These are phyloP conservation scores for Penicillium fimorum DNA, from an alignment of 495 filamentous ascomycete genomes.

Conservation along the genomic window DNA sequence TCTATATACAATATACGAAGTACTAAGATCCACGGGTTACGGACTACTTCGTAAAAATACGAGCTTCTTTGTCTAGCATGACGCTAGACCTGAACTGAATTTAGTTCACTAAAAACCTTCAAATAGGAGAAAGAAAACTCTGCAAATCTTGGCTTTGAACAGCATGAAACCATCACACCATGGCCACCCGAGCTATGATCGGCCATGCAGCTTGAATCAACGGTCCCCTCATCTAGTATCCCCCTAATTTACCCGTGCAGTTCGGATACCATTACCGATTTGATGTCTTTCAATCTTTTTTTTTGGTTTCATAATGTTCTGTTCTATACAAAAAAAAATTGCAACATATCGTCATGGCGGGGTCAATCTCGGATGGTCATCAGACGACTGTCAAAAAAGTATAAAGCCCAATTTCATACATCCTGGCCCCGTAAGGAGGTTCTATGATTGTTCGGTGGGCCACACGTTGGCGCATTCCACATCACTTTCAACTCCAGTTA, in stretches of 20 bases:
- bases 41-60: neutral
- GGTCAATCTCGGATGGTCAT: slow-evolving; percentile 4
- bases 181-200: slow-evolving; percentile 15
- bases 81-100: slow-evolving; percentile 7
- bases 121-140: slow-evolving; percentile 12
- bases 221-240: neutral
- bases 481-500: slow-evolving; percentile 12
- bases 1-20: too few species aligned
- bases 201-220: slow-evolving; percentile 25
- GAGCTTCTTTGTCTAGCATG: slow-evolving; percentile 11
- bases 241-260: slow-evolving; percentile 28
- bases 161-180: slow-evolving; percentile 20
- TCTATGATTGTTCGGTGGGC: slow-evolving; percentile 13
- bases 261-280: slow-evolving; percentile 21
- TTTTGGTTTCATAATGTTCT: neutral
- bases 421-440: slow-evolving; percentile 5
- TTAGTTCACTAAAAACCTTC: neutral
- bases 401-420: slow-evolving; percentile 1
- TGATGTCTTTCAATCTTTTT: neutral
- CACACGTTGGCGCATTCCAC: slow-evolving; percentile 7
- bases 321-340: neutral
- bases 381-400: slow-evolving; percentile 2
- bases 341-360: slow-evolving; percentile 4
- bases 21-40: neutral
- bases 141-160: slow-evolving; percentile 3